Conservation (phyloP, 2,329 filamentous ascomycete genomes). For the Orbilia javanica region DNA sequence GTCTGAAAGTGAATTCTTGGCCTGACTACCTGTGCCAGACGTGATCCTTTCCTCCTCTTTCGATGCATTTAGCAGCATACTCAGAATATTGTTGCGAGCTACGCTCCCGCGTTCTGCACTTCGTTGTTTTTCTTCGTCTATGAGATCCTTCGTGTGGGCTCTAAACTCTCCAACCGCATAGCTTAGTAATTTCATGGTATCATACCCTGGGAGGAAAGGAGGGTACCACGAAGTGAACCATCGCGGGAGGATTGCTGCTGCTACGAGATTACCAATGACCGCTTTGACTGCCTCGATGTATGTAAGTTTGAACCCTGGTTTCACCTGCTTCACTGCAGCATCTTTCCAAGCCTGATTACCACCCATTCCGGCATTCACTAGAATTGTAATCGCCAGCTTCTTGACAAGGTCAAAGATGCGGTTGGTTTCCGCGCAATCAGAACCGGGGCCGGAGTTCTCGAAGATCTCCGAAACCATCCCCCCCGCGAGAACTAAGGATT, state of each 20-base stretch:
- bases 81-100: slow-evolving; percentile 63
- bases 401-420: slow-evolving; percentile 63
- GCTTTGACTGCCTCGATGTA: slow-evolving; percentile 61
- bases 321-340: slow-evolving; percentile 18
- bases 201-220: slow-evolving; percentile 33
- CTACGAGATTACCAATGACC: slow-evolving; percentile 26
- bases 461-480: slow-evolving; percentile 62
- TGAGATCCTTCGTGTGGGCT: slow-evolving; percentile 23
- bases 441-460: neutral
- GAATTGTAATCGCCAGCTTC: slow-evolving; percentile 64
- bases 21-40: slow-evolving; percentile 48
- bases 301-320: slow-evolving; percentile 62
- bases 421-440: slow-evolving; percentile 33
- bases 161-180: slow-evolving; percentile 38
- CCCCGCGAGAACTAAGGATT: slow-evolving; percentile 62
- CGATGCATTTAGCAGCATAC: slow-evolving; percentile 63
- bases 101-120: slow-evolving; percentile 59
- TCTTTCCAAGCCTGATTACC: slow-evolving; percentile 59
- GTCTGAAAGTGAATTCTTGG: slow-evolving; percentile 63
- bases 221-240: slow-evolving; percentile 36
- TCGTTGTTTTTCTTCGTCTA: slow-evolving; percentile 31
- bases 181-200: slow-evolving; percentile 29
- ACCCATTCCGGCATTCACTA: slow-evolving; percentile 63
- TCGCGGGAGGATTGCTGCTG: slow-evolving; percentile 25
- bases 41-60: slow-evolving; percentile 61